Base-by-base conservation (phyloP, 192 early-diverging fungal genomes). In the Coemansia sp. region DNA sequence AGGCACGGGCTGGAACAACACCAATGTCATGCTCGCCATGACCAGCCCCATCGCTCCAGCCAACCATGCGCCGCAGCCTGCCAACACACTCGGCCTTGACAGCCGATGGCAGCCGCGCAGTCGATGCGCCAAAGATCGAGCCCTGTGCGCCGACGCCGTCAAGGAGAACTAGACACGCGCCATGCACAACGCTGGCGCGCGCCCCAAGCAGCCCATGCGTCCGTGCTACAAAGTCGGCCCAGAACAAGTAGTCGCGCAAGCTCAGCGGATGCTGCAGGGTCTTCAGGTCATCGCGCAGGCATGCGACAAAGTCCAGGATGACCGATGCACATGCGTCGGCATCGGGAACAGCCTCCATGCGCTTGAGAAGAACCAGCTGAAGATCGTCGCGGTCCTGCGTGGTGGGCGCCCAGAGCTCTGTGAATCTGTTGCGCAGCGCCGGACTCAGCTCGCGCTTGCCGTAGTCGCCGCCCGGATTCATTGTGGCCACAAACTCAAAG, bases 381-480 rank as follows among this genome's bases (percentile, higher is more conserved):
- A 96, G 65, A 71, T 99, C 97, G 4, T 85, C 84, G 30, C 75
- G 69, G 76, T 92, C 91, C 0, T 84, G 83, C 3, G 96, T 88
- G n/a, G 87, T 75, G 6, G 94, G 92, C 2, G 95, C 94, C 97
- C 97, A 99, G 22, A 99, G 87, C 72, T 99, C 97, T 6, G 95
- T 97, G 62, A 99, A 99, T 52, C 97, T 88, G 77, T 99, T 99
- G 37, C 97, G 86, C 54, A 99, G 85, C 7, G 97, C 97, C 34
- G 97, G 97, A 11, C 92, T 94, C 15, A 99, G 85, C 72, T 99
- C 97, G 67, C 96, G 96, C 79, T 99, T 99, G 40, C 97, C 97
- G 71, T 95, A 97, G 73, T 99, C 97, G 45, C 97, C 97, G 36
- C 97, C 97, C 4, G 97, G 97, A 75, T 99, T 99, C 97, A 99